Percentiles rank a stretch among this genome's conserved stretches.
phyloP scores from a whole-genome alignment of 176 grass and related monocot genomes.

The Metroxylon sagu region DNA sequence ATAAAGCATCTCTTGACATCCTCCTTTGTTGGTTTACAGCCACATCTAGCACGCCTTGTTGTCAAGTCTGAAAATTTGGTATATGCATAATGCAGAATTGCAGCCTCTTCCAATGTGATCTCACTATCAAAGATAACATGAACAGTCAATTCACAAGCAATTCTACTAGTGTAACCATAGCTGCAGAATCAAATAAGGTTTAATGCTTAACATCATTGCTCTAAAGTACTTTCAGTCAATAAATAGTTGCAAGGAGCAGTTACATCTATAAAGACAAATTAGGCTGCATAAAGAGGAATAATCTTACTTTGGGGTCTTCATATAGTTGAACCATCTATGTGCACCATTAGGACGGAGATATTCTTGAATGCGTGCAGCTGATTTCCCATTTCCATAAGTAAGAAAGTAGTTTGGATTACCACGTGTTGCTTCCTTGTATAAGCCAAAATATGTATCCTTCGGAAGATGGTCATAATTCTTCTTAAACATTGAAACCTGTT shows the following conservation, averaged over 20 bases:
- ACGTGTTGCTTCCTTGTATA: constrained; percentile 99
- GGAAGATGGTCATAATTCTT: constrained; percentile 99
- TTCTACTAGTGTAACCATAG: too few relatives aligned
- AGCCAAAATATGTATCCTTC: constrained; percentile 97
- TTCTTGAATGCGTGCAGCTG: constrained; percentile 85
- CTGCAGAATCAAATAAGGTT: too few relatives aligned
- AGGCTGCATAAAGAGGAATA: not conserved
- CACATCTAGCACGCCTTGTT: constrained; percentile 86
- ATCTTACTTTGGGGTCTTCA: constrained; percentile 91
- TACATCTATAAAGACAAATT: too few relatives aligned
- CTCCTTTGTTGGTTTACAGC: constrained; percentile 94
- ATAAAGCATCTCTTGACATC: constrained; percentile 97
- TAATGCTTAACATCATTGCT: too few relatives aligned
- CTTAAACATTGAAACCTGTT: constrained; percentile 97
- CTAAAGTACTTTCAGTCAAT: too few relatives aligned
- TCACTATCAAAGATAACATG: constrained; percentile 42
- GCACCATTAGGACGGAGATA: constrained; percentile 91
- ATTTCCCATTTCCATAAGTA: constrained; percentile 97
- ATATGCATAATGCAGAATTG: constrained; percentile 95
- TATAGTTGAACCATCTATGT: constrained; percentile 99
- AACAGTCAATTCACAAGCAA: not conserved
- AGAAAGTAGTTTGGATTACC: constrained; percentile 98
- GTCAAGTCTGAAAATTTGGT: constrained; percentile 90
- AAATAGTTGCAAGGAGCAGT: too few relatives aligned
- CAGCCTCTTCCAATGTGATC: constrained; percentile 95